Evolutionary conservation across 768 basidiomycete species (phyloP).

Genomic region (Pleurotus salmoneostramineus): DNA sequence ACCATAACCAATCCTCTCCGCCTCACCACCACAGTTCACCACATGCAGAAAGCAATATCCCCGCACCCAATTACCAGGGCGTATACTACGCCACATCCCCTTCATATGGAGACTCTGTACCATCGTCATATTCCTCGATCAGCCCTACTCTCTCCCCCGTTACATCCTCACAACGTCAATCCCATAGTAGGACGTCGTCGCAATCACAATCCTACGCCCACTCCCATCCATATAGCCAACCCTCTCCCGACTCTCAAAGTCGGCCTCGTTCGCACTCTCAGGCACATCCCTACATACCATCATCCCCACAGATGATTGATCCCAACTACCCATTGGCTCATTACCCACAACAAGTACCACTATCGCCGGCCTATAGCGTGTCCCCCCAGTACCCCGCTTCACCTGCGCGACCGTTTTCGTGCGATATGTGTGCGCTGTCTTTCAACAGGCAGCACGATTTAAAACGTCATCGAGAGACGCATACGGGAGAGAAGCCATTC

Average conservation of each 20-base stretch:
- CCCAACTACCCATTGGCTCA: slow-evolving; percentile 18
- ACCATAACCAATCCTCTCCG: slow-evolving; percentile 4
- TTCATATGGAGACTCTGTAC: slow-evolving; percentile 9
- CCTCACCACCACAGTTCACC: slow-evolving; percentile 4
- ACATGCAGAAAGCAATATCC: background rate
- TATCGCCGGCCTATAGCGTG: slow-evolving; percentile 29
- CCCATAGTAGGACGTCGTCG: slow-evolving; percentile 29
- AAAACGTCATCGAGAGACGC: slow-evolving; percentile 81
- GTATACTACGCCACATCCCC: slow-evolving; percentile 15
- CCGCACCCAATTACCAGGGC: slow-evolving; percentile 15
- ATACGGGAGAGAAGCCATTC: slow-evolving; percentile 83
- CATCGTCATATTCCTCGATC: slow-evolving; percentile 16
- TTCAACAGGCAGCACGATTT: slow-evolving; percentile 86
- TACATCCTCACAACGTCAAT: slow-evolving; percentile 26
- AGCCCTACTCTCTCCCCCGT: slow-evolving; percentile 24
- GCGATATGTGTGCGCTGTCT: slow-evolving; percentile 72
- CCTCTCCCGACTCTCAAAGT: slow-evolving; percentile 21
- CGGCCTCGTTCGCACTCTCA: slow-evolving; percentile 43
- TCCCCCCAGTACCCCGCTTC: slow-evolving; percentile 53
- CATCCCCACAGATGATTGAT: slow-evolving; percentile 14
- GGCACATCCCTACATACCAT: slow-evolving; percentile 18
- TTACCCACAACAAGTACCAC: slow-evolving; percentile 30
- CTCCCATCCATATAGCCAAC: slow-evolving; percentile 16
- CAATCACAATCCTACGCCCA: slow-evolving; percentile 35
- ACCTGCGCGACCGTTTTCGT: slow-evolving; percentile 60